A percentile compares a stretch with the other conserved stretches of the same genome.
These are phyloP conservation scores for Penicillium brasilianum DNA, from an alignment of 2,329 filamentous ascomycete genomes.

Conservation along the genomic window DNA sequence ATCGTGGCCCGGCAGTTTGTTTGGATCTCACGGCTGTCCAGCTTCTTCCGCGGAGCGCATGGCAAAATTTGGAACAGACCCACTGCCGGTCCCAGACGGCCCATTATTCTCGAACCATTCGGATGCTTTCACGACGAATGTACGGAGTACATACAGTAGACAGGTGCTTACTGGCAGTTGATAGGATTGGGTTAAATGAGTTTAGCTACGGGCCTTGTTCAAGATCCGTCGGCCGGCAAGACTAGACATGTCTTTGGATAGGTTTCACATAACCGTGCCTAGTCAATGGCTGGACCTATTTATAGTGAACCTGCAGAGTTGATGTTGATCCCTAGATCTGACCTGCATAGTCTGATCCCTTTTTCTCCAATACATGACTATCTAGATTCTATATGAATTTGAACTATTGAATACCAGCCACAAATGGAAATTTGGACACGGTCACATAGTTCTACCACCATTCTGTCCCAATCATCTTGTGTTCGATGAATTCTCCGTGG, in stretches of 20 bases:
- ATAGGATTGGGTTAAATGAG: no score
- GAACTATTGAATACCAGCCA: not conserved
- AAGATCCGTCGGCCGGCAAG: no score
- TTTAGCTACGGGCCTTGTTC: no score
- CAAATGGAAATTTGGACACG: not conserved
- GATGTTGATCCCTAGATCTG: no score
- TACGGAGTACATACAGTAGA: not conserved
- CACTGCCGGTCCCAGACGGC: not conserved
- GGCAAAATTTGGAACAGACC: conserved; percentile 3
- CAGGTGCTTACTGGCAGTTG: not conserved
- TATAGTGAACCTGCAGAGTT: no score
- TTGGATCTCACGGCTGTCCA: not conserved
- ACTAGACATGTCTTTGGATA: no score
- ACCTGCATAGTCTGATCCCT: not conserved
- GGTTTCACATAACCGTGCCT: no score
- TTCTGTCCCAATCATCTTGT: not conserved
- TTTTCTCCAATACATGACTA: not conserved
- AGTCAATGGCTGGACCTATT: no score
- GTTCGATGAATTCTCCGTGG: not conserved
- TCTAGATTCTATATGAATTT: not conserved
- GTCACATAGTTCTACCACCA: not conserved
- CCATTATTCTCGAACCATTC: not conserved
- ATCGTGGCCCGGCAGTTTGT: not conserved
- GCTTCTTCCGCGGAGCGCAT: conserved; percentile 2
- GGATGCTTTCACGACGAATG: not conserved